Evolutionary conservation across 140 eudicot genomes (phyloP), one percentile per base, ranked within the genome.

Genomic region (Artemisia princeps): DNA sequence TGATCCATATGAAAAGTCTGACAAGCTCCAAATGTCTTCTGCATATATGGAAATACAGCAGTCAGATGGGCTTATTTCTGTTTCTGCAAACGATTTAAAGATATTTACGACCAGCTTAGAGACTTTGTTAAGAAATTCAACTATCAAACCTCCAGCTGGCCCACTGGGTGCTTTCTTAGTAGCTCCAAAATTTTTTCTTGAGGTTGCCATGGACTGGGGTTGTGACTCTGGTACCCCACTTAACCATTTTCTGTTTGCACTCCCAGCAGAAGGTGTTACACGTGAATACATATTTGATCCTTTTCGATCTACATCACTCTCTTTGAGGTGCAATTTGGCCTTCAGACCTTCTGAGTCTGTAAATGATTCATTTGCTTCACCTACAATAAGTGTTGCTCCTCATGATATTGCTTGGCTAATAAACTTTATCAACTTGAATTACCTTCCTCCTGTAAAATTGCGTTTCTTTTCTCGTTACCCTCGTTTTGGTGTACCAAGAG

Each of bases 391-490:
- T 64, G 77, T 90, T 64, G 95, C 90, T 75, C 95, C 89, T 74
- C 97, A 90, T 64, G 97, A 90, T 80, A 63, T 87, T 28, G 84
- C 80, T 61, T 90, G 97, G 97, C 54, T 90, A 30, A 55, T 80
- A 24, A 87, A 87, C 64, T 90, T 90, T 72, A 80, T 88, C 72
- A 75, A 77, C 79, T 57, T 90, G 79, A 82, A 80, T 62, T 84
- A 82, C 66, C 66, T 82, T 53, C 97, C 97, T 70, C 97, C 97
- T 55, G 74, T 87, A 52, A 90, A 83, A 72, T 56, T 90, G 74
- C 95, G 97, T 15, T 62, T 77, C 33, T 90, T 90, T 75, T 90
- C 97, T 73, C 85, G 97, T 72, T 90, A 90, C 87, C 97, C 97
- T 50, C 97, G 97, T 63, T 90, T 68, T 79, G 97, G 97, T 64